A percentile compares a stretch with the other conserved stretches of the same genome.
Evolutionary conservation across 371 early-diverging fungal species (phyloP).

Genomic region (Mortierella sp.): DNA sequence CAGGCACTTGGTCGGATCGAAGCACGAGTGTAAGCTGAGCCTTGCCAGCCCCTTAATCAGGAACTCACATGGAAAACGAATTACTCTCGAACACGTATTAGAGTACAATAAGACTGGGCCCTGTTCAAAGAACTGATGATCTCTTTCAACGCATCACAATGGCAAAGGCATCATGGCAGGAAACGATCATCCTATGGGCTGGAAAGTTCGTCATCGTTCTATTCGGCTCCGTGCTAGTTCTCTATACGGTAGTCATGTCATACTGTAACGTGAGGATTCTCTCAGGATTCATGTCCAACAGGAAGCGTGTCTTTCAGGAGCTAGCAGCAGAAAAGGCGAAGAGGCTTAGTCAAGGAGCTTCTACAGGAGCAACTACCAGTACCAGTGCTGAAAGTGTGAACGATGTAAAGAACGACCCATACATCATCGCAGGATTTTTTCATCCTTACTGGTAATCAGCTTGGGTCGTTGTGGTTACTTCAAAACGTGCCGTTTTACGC

Average conservation of each 20-base stretch:
- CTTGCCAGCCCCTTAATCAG: too few relatives aligned
- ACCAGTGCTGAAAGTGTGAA: background rate
- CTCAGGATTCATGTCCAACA: conserved; percentile 7
- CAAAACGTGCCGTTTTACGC: background rate
- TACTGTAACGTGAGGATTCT: conserved; percentile 34
- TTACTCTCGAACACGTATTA: too few relatives aligned
- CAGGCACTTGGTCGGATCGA: conserved; percentile 72
- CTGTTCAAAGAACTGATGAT: background rate
- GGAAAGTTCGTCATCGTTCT: conserved; percentile 9
- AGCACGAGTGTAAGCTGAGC: too few relatives aligned
- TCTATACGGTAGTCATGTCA: conserved; percentile 25
- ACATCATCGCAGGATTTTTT: conserved; percentile 79
- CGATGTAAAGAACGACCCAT: conserved; percentile 19
- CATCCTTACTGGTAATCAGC: conserved; percentile 83
- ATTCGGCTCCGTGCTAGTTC: background rate
- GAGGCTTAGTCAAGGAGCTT: background rate
- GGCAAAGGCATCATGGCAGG: conserved; percentile 15
- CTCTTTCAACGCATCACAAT: conserved; percentile 7
- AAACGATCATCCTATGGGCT: conserved; percentile 10
- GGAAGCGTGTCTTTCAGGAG: conserved; percentile 26
- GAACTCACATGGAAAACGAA: too few relatives aligned
- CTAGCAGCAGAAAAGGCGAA: conserved; percentile 12
- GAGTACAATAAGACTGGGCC: too few relatives aligned
- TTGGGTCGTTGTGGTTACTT: background rate
- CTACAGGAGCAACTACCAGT: conserved; percentile 1